Evolutionary conservation across 306 rosid genomes (phyloP).

Genomic region (Glycine latifolia): DNA sequence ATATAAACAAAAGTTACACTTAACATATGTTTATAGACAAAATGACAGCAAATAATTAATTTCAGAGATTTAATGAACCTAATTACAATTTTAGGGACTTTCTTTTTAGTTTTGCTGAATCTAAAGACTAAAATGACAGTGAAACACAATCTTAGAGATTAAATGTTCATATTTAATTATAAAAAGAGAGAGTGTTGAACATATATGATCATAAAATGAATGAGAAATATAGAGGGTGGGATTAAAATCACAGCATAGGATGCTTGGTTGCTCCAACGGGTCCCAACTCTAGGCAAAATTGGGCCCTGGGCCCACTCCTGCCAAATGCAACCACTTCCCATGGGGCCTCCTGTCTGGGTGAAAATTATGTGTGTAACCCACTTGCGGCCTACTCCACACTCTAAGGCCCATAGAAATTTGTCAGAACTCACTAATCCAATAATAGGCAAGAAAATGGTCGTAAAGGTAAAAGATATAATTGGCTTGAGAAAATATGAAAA

Average conservation of each 20-base stretch:
- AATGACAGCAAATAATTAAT: too few relatives aligned
- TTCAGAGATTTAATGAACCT: too few relatives aligned
- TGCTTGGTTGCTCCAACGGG: constrained; percentile 47
- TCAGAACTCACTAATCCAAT: constrained; percentile 30
- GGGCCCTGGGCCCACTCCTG: constrained; percentile 57
- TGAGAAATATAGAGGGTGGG: neutral
- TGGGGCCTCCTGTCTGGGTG: constrained; percentile 50
- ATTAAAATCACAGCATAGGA: constrained; percentile 51
- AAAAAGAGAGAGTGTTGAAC: neutral
- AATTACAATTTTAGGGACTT: too few relatives aligned
- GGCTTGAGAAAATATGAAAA: neutral
- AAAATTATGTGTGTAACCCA: constrained; percentile 47
- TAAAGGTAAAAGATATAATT: constrained; percentile 5
- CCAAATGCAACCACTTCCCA: constrained; percentile 39
- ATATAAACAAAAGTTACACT: too few relatives aligned
- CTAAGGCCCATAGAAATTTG: constrained; percentile 50
- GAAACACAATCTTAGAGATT: too few relatives aligned
- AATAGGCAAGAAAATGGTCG: constrained; percentile 3
- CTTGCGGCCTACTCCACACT: constrained; percentile 49
- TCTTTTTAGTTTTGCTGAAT: too few relatives aligned
- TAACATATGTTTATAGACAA: too few relatives aligned
- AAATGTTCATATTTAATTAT: too few relatives aligned
- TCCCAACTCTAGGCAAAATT: constrained; percentile 42
- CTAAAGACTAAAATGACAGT: too few relatives aligned
- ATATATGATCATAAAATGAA: neutral